Percentiles rank a stretch among this genome's conserved stretches.
Conservation (phyloP, 2,329 filamentous ascomycete species). For the Fusarium azukiicola region DNA sequence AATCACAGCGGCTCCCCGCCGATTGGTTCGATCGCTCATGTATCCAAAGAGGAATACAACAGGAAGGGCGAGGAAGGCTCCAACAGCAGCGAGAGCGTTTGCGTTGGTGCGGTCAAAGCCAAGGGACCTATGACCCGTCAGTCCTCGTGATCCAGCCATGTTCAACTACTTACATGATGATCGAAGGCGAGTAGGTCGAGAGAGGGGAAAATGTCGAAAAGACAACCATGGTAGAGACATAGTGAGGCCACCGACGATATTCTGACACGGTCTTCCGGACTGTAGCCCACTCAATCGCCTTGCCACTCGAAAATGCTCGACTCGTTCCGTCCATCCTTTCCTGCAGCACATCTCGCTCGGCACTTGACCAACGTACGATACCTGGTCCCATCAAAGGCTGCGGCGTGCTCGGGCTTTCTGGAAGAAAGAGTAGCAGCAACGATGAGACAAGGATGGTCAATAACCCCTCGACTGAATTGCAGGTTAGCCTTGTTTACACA, state of each 20-base stretch:
- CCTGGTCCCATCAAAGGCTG: constrained; percentile 1
- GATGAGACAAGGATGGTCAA: constrained; percentile 18
- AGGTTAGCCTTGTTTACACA: constrained; percentile 13
- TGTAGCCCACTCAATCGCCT: constrained; percentile 21
- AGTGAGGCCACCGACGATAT: constrained; percentile 41
- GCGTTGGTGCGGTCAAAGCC: constrained; percentile 69
- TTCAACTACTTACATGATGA: constrained; percentile 33
- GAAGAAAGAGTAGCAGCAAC: constrained; percentile 11
- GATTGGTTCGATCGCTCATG: constrained; percentile 68
- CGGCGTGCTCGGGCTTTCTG: constrained; percentile 20
- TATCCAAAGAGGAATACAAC: constrained; percentile 71
- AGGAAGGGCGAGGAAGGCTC: constrained; percentile 66
- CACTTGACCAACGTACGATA: not conserved
- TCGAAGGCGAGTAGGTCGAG: constrained; percentile 39
- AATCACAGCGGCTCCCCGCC: constrained; percentile 37
- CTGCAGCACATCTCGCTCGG: constrained; percentile 17
- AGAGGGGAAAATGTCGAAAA: constrained; percentile 42
- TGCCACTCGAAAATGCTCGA: not conserved
- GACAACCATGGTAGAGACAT: constrained; percentile 35
- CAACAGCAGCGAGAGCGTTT: constrained; percentile 69
- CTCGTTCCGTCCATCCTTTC: constrained; percentile 45
- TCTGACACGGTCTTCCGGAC: constrained; percentile 31
- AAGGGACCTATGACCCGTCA: constrained; percentile 56
- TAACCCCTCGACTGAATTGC: constrained; percentile 64
- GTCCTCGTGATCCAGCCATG: not conserved